Base-by-base conservation (phyloP, 1,284 basidiomycete genomes). In the Lignosus rhinocerotis region DNA sequence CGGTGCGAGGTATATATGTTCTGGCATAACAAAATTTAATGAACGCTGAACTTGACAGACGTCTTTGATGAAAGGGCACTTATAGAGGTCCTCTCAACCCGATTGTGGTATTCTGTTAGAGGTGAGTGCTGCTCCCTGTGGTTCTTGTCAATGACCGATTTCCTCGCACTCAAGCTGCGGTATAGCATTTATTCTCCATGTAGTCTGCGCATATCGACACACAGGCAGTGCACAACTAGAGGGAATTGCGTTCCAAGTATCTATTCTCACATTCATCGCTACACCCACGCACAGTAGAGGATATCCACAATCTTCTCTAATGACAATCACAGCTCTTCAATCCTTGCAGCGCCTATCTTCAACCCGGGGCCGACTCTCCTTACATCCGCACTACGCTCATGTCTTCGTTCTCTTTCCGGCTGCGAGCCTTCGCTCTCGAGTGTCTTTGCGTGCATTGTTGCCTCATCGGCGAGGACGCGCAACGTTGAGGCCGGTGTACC, bases 391-490 rank as follows among this genome's bases (percentile, higher is more conserved):
- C 30, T 16, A 2, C 34, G 17, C 9, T 8, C 42, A 6, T n/a
- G 19, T n/a, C 21, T 44, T 19, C 39, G n/a, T 32, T 10, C 10
- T 10, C 2, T 34, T 21, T n/a, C 42, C 51, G 54, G 19, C 17
- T 2, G 10, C 38, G 50, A 46, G 53, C 52, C 50, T 33, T 70
- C 68, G 0, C 56, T 54, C 51, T 66, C 64, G 6, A 70, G 55
- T 2, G 53, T 50, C 52, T 68, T 66, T 10, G 72, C 72, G 25
- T 71, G 56, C 17, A 66, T 60, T 7, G 46, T 34, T 25, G 77
- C 62, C 56, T 86, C 81, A 46, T 78, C 73, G 10, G 77, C 72
- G 45, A 87, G 65, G 11, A 70, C 69, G 36, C 71, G 70, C 38
- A 86, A 62, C 55, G 62, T 58, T 14, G 66, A 55, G 14, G 75